phyloP scores from a whole-genome alignment of 148 eudicot species.

The Pouteria glomerata region DNA sequence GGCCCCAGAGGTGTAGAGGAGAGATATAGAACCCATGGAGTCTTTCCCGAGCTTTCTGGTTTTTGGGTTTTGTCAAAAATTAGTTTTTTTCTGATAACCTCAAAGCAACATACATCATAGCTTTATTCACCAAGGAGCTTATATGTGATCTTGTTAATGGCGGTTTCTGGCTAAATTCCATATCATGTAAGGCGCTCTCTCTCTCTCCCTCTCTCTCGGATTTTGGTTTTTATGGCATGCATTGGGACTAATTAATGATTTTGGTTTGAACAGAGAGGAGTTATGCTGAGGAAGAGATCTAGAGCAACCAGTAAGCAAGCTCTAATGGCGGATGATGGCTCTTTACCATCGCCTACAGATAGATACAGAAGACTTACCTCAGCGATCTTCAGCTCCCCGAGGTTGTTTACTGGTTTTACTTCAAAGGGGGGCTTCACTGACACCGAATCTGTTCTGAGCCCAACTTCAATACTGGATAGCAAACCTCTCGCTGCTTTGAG shows the following conservation, averaged over 20 bases:
- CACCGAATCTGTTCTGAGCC: conserved; percentile 40
- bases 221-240: background rate
- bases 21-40: conserved; percentile 6
- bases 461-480: conserved; percentile 56
- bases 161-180: conserved; percentile 7
- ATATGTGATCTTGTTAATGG: conserved; percentile 4
- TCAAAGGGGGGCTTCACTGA: conserved; percentile 26
- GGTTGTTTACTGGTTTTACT: conserved; percentile 33
- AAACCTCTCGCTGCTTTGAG: conserved; percentile 31
- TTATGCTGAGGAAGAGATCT: conserved; percentile 23
- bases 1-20: conserved; percentile 13
- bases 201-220: background rate
- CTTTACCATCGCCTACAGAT: conserved; percentile 23
- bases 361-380: conserved; percentile 22
- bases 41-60: conserved; percentile 5
- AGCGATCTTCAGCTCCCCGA: conserved; percentile 30
- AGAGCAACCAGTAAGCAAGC: conserved; percentile 21
- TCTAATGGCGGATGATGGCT: conserved; percentile 42
- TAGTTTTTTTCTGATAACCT: background rate
- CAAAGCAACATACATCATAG: background rate
- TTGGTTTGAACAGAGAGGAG: conserved; percentile 3
- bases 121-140: background rate
- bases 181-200: background rate
- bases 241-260: background rate
- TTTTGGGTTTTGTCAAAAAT: conserved; percentile 3